These are phyloP conservation scores for Aspergillus leporis DNA, from an alignment of 495 filamentous ascomycete species.

Conservation along the genomic window DNA sequence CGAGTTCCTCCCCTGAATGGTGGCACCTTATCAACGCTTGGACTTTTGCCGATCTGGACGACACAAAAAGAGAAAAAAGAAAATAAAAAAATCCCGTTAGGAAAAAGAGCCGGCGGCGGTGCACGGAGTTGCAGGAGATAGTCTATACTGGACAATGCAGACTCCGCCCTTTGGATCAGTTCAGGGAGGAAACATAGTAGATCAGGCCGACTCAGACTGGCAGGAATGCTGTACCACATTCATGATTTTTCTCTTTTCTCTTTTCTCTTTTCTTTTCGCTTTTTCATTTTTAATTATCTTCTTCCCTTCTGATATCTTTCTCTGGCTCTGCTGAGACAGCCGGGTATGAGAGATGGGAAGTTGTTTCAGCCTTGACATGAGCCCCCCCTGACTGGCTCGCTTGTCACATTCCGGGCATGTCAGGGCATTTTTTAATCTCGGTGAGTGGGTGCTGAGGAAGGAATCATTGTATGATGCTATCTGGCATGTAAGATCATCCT, in stretches of 20 bases:
- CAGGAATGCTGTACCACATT: conserved; percentile 16
- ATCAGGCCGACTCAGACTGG: background rate
- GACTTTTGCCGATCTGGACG: conserved; percentile 12
- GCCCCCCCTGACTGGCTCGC: conserved; percentile 9
- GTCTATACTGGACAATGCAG: background rate
- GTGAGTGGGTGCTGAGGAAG: background rate
- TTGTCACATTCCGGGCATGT: conserved; percentile 6
- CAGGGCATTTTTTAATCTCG: background rate
- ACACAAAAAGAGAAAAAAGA: background rate
- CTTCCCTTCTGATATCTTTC: no score
- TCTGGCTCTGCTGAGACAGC: conserved; percentile 7
- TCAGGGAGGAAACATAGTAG: background rate
- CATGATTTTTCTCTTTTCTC: background rate
- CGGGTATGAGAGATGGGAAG: conserved; percentile 11
- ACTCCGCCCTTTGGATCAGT: background rate
- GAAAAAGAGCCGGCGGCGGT: background rate
- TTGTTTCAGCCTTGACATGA: conserved; percentile 22
- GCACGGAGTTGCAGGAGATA: background rate
- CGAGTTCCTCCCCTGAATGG: conserved; percentile 4
- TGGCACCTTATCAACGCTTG: conserved; percentile 8
- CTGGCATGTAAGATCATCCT: no score
- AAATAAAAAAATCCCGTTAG: background rate
- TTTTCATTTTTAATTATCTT: no score
- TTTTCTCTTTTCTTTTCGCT: background rate
- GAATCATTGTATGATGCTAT: no score